Conservation (phyloP, 2,329 filamentous ascomycete species). For the Fusarium keratoplasticum region DNA sequence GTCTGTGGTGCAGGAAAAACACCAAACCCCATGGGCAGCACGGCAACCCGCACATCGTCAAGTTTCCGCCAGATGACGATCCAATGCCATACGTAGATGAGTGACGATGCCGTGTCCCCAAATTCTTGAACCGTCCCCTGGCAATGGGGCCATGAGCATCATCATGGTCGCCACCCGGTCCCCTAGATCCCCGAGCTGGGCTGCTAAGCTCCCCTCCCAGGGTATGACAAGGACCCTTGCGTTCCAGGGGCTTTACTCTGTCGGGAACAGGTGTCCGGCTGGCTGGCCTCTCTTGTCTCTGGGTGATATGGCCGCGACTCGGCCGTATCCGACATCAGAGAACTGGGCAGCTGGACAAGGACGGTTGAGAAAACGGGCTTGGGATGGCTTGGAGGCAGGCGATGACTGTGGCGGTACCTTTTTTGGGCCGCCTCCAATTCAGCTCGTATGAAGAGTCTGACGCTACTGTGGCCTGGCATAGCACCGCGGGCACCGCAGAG, state of each 20-base stretch:
- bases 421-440: not conserved
- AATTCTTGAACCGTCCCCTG: conserved; percentile 14
- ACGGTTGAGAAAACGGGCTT: conserved; percentile 20
- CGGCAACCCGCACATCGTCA: conserved; percentile 23
- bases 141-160: conserved; percentile 30
- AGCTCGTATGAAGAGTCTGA: conserved; percentile 4
- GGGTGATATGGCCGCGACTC: not conserved
- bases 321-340: conserved; percentile 1
- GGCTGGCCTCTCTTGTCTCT: conserved; percentile 4
- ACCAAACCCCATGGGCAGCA: conserved; percentile 9
- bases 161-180: conserved; percentile 30
- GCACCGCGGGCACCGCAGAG: not conserved
- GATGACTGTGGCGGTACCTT: conserved; percentile 31
- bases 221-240: conserved; percentile 33
- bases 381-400: conserved; percentile 7
- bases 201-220: conserved; percentile 13
- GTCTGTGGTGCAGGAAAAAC: conserved; percentile 12
- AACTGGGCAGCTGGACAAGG: conserved; percentile 21
- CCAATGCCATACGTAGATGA: not conserved
- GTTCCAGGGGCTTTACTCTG: conserved; percentile 31
- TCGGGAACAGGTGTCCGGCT: conserved; percentile 28
- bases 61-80: not conserved
- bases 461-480: not conserved
- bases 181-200: conserved; percentile 12
- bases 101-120: not conserved